Conservation (phyloP, 2,329 filamentous ascomycete species). For the Penicillium sp. region DNA sequence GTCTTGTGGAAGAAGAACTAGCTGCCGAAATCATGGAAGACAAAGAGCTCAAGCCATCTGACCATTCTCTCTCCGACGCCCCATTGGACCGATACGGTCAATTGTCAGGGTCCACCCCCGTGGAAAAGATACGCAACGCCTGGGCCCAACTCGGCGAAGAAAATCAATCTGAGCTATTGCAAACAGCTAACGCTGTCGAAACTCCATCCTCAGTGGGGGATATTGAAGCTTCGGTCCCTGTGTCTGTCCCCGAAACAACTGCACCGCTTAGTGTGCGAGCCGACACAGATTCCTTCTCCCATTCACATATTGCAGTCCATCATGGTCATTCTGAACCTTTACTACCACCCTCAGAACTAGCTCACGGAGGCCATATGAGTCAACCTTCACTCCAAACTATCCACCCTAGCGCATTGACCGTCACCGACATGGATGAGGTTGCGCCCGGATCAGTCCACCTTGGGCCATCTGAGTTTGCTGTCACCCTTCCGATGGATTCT, state of each 20-base stretch:
- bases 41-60: constrained; percentile 9
- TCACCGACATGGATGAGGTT: constrained; percentile 25
- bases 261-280: constrained; percentile 38
- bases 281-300: constrained; percentile 30
- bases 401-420: constrained; percentile 38
- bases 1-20: not conserved
- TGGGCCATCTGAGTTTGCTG: constrained; percentile 41
- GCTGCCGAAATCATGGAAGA: constrained; percentile 21
- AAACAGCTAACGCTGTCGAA: constrained; percentile 28
- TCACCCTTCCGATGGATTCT: constrained; percentile 45
- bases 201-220: constrained; percentile 45
- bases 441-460: constrained; percentile 35
- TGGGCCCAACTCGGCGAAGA: constrained; percentile 30
- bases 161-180: constrained; percentile 14
- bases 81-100: constrained; percentile 23
- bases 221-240: constrained; percentile 35
- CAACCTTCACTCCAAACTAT: constrained; percentile 33
- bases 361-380: constrained; percentile 16
- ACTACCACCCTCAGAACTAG: constrained; percentile 28
- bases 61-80: not conserved
- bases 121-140: constrained; percentile 33
- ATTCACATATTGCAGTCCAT: constrained; percentile 22
- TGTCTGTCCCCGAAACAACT: constrained; percentile 29
- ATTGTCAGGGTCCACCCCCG: constrained; percentile 28
- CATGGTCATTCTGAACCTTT: constrained; percentile 25